phyloP scores from a whole-genome alignment of 23 red algal genomes.

The Gracilaria caudata region DNA sequence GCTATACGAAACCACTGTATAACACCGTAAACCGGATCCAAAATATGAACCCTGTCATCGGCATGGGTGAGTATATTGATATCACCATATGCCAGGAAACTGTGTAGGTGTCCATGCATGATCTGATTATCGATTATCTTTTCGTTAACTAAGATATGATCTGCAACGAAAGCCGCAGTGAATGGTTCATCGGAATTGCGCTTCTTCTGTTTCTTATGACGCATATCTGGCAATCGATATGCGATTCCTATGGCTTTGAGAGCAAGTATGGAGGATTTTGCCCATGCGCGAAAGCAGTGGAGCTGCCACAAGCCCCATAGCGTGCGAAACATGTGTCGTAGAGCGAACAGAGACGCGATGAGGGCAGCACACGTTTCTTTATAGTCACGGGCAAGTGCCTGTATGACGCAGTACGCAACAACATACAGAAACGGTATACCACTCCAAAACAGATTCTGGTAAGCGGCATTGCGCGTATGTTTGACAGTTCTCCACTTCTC shows the following conservation, averaged over 20 bases:
- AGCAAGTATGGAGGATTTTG: constrained; percentile 27
- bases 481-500: constrained; percentile 55
- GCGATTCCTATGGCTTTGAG: constrained; percentile 30
- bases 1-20: not conserved
- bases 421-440: constrained; percentile 27
- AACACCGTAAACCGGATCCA: not conserved
- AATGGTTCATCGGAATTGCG: not conserved
- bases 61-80: constrained; percentile 13
- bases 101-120: constrained; percentile 28
- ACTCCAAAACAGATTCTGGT: constrained; percentile 28
- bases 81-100: constrained; percentile 2
- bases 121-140: constrained; percentile 61
- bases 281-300: constrained; percentile 41
- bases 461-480: constrained; percentile 27
- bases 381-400: constrained; percentile 32
- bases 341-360: constrained; percentile 21
- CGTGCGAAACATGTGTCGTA: constrained; percentile 41
- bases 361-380: constrained; percentile 53
- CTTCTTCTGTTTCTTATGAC: not conserved
- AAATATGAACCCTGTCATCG: not conserved
- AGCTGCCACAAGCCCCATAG: constrained; percentile 61
- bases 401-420: constrained; percentile 28
- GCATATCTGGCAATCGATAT: constrained; percentile 7
- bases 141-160: constrained; percentile 51
- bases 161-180: constrained; percentile 12